These are phyloP conservation scores for Hanseniaspora singularis DNA, from an alignment of 805 yeast species.

Conservation along the genomic window DNA sequence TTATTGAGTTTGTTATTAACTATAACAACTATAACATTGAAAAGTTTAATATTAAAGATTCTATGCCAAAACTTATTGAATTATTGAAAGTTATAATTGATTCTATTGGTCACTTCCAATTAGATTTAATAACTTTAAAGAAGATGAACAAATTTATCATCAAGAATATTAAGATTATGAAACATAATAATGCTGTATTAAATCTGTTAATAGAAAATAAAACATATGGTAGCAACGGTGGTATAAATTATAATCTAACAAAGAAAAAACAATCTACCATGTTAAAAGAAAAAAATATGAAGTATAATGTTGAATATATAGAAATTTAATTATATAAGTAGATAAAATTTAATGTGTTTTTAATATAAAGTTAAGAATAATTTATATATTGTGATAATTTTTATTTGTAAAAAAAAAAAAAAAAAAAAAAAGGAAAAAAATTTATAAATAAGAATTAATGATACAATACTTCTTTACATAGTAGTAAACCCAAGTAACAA, in stretches of 20 bases:
- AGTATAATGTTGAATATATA: conserved; percentile 7
- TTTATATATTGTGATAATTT: no score
- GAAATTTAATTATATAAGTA: no score
- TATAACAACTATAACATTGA: conserved; percentile 19
- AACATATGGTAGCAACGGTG: conserved; percentile 15
- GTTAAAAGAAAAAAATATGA: conserved; percentile 13
- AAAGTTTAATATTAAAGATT: conserved; percentile 15
- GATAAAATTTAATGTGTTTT: background rate
- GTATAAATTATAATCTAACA: conserved; percentile 12
- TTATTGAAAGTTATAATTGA: conserved; percentile 27
- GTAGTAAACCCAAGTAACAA: no score
- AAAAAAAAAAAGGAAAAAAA: no score
- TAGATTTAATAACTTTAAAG: conserved; percentile 19
- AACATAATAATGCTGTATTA: conserved; percentile 11
- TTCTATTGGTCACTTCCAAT: conserved; percentile 28
- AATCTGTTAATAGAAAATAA: conserved; percentile 15
- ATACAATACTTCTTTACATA: no score
- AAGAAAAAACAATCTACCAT: conserved; percentile 11
- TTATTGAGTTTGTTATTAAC: conserved; percentile 25
- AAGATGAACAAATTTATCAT: conserved; percentile 14
- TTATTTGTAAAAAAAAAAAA: no score
- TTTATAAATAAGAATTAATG: no score
- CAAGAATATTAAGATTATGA: conserved; percentile 15
- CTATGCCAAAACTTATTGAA: conserved; percentile 25
- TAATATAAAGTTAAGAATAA: background rate